These are phyloP conservation scores for Fusarium sarcochroum DNA, from an alignment of 2,329 filamentous ascomycete genomes.

Conservation along the genomic window DNA sequence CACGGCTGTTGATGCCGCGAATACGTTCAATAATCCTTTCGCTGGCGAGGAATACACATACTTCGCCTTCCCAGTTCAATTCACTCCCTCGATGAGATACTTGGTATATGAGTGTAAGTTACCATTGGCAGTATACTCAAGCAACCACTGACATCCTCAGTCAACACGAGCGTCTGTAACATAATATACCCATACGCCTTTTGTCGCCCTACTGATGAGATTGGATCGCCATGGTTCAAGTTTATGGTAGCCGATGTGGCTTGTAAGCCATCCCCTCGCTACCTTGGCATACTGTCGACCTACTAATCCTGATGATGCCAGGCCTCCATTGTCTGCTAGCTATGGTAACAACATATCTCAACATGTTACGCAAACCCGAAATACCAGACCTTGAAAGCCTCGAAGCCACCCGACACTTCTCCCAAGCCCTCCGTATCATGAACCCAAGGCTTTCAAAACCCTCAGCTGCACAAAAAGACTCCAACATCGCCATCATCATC, in stretches of 20 bases:
- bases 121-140: too few species aligned
- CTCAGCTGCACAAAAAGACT: slow-evolving; percentile 12
- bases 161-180: slow-evolving; percentile 33
- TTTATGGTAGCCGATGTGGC: slow-evolving; percentile 40
- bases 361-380: slow-evolving; percentile 27
- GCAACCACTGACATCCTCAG: slow-evolving; percentile 14
- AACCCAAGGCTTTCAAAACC: slow-evolving; percentile 24
- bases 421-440: slow-evolving; percentile 37
- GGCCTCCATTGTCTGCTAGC: slow-evolving; percentile 43
- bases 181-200: slow-evolving; percentile 37
- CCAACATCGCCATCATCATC: slow-evolving; percentile 39
- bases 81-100: slow-evolving; percentile 40
- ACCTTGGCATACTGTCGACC: neutral
- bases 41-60: slow-evolving; percentile 37
- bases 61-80: slow-evolving; percentile 41
- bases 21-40: slow-evolving; percentile 15
- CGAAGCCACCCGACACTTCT: slow-evolving; percentile 41
- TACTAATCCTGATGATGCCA: neutral
- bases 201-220: slow-evolving; percentile 30
- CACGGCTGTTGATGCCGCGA: neutral
- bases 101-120: slow-evolving; percentile 41
- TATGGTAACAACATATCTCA: slow-evolving; percentile 39
- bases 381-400: slow-evolving; percentile 35
- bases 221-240: slow-evolving; percentile 32
- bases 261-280: slow-evolving; percentile 3